Conservation (phyloP, 2,329 filamentous ascomycete genomes). For the Calonectria crousiana region DNA sequence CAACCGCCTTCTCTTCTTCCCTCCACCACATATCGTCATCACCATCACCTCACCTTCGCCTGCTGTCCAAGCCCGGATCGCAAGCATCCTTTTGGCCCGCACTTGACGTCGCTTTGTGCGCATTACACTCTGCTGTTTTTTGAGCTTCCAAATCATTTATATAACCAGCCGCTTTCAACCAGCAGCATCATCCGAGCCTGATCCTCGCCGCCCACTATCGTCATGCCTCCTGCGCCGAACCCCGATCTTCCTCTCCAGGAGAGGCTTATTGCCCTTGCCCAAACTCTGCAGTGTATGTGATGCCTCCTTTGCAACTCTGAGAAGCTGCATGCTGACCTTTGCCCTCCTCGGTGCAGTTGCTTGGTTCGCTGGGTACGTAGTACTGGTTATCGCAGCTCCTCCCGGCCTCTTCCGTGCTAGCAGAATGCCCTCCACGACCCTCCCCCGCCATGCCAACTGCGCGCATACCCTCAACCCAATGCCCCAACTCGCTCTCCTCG, state of each 20-base stretch:
- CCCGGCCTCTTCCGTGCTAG: constrained; percentile 21
- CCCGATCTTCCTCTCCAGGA: constrained; percentile 77
- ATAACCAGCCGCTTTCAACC: constrained; percentile 18
- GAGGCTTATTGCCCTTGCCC: constrained; percentile 81
- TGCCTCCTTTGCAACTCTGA: constrained; percentile 17
- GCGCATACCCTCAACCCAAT: constrained; percentile 25
- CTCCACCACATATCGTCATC: constrained; percentile 22
- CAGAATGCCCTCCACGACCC: constrained; percentile 7
- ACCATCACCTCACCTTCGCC: not conserved
- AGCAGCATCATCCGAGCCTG: constrained; percentile 3
- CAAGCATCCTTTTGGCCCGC: not conserved
- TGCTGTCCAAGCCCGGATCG: not conserved
- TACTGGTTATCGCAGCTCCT: constrained; percentile 27
- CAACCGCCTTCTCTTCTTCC: constrained; percentile 6
- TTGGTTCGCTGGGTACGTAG: constrained; percentile 84
- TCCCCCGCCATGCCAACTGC: constrained; percentile 23
- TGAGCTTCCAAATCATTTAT: constrained; percentile 8
- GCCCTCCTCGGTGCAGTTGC: constrained; percentile 64
- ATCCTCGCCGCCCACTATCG: constrained; percentile 8
- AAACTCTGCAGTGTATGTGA: constrained; percentile 90
- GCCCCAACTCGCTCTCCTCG: constrained; percentile 5
- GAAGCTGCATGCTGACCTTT: constrained; percentile 36
- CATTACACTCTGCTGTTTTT: constrained; percentile 24
- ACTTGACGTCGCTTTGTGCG: constrained; percentile 12
- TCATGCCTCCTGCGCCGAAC: constrained; percentile 80